Base-by-base conservation (phyloP, 352 stramenopile species). In the Phytophthora macrochlamydospora region DNA sequence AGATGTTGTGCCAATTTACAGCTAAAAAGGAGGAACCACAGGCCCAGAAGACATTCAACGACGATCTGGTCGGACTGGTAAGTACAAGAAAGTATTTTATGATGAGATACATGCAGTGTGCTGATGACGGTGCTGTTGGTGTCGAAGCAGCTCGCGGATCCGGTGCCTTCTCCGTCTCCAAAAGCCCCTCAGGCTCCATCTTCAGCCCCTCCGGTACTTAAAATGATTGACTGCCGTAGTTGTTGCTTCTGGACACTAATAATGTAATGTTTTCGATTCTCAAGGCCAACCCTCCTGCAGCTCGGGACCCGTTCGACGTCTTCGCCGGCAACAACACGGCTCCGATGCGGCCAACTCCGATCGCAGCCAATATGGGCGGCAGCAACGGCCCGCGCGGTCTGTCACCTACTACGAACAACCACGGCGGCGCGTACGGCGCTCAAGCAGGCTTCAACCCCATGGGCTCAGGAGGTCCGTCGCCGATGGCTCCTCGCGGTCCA, bases 51-150 rank as follows among this genome's bases (percentile, higher is more conserved):
- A 72, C 75, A 7, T 93, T 93, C 56, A 92, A 94, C 32, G 79
- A 94, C 56, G 87, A 94, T 59, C 75, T 94, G 37, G 85, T 94
- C 48, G 87, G 87, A 2, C 73, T 94, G 62, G 86, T 94, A 60
- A 66, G 73, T 72, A 3, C 30, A 35, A 8, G 29, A 30, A 11
- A 2, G 18, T 24, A 28, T 30, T 3, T 29, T 3, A 11, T 29
- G 6, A 49, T 3, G 18, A 7, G 29, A 29, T 12, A n/a, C 2
- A n/a, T 5, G 52, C 35, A 7, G 18, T 48, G 4, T 60, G 33
- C 45, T 67, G 55, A 63, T 40, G 35, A 14, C 6, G 24, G 3
- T 48, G 7, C 62, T 18, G 65, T 40, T 52, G 67, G 4, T 61
- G 51, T 31, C 38, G 11, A 29, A 62, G 13, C 33, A 93, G 84